phyloP scores from a whole-genome alignment of 495 filamentous ascomycete species.

The Penicillium manginii region DNA sequence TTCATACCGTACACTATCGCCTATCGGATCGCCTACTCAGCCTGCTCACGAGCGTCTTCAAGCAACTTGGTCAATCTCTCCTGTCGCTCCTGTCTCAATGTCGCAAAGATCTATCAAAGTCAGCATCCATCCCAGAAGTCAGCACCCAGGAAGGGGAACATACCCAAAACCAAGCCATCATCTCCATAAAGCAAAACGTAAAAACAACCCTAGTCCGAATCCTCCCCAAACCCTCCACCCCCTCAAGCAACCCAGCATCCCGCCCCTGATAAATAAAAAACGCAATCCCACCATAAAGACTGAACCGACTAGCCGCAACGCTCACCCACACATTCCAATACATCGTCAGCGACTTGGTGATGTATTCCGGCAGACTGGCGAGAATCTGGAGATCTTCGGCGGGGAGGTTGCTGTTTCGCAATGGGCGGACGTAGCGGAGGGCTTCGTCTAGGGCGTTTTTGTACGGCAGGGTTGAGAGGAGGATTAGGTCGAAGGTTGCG shows the following conservation, averaged over 20 bases:
- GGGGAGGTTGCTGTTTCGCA: constrained; percentile 31
- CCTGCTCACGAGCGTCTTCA: constrained; percentile 34
- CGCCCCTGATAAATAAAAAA: constrained; percentile 71
- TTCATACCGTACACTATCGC: too few species aligned
- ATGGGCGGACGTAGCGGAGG: constrained; percentile 31
- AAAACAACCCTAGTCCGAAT: constrained; percentile 82
- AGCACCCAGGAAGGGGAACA: constrained; percentile 18
- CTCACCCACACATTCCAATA: constrained; percentile 79
- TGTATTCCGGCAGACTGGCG: constrained; percentile 43
- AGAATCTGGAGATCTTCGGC: constrained; percentile 35
- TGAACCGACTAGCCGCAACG: constrained; percentile 68
- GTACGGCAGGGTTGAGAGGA: constrained; percentile 58
- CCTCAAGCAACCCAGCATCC: constrained; percentile 38
- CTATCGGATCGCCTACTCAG: too few species aligned
- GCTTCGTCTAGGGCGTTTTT: constrained; percentile 45
- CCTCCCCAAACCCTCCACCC: constrained; percentile 49
- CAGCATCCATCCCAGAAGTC: constrained; percentile 29
- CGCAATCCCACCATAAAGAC: constrained; percentile 65
- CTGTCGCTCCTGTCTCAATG: constrained; percentile 50
- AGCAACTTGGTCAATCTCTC: constrained; percentile 40
- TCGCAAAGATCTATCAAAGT: constrained; percentile 54
- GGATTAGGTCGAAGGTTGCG: constrained; percentile 73
- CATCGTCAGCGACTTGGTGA: constrained; percentile 32
- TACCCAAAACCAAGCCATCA: constrained; percentile 88
- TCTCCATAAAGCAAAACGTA: constrained; percentile 82